Conservation (phyloP, 331 rosid species). For the Saraca asoca region DNA sequence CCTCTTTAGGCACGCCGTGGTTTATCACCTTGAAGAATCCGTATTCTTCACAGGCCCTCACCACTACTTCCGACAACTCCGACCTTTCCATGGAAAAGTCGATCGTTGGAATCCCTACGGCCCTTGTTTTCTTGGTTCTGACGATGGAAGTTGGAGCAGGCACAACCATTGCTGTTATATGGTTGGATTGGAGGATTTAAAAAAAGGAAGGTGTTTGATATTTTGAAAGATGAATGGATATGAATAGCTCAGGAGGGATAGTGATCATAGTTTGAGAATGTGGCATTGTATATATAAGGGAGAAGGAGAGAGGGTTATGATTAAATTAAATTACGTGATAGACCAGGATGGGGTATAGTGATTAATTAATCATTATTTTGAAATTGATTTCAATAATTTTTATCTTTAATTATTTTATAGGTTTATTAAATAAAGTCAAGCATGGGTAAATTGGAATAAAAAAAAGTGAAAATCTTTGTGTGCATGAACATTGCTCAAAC, state of each 20-base stretch:
- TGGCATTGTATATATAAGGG: conserved; percentile 38
- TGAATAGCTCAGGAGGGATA: neutral
- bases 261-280: conserved; percentile 9
- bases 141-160: conserved; percentile 51
- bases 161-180: conserved; percentile 45
- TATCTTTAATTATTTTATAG: conserved; percentile 15
- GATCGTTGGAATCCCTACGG: conserved; percentile 67
- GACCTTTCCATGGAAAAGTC: conserved; percentile 66
- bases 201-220: no score
- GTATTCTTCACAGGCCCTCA: conserved; percentile 74
- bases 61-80: conserved; percentile 47
- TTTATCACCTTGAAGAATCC: conserved; percentile 87
- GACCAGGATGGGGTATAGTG: conserved; percentile 22
- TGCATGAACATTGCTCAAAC: neutral
- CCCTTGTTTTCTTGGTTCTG: conserved; percentile 61
- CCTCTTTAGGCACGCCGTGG: conserved; percentile 60
- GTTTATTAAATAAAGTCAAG: conserved; percentile 31
- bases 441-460: conserved; percentile 13
- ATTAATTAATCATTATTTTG: conserved; percentile 14
- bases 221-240: neutral
- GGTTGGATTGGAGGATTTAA: neutral
- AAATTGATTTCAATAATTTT: neutral
- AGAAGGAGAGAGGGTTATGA: conserved; percentile 15
- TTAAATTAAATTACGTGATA: neutral
- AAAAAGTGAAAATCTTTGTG: conserved; percentile 4